Evolutionary conservation across 495 filamentous ascomycete genomes (phyloP), one percentile per base, ranked within the genome.

Genomic region (Hypoxylon perforatum): DNA sequence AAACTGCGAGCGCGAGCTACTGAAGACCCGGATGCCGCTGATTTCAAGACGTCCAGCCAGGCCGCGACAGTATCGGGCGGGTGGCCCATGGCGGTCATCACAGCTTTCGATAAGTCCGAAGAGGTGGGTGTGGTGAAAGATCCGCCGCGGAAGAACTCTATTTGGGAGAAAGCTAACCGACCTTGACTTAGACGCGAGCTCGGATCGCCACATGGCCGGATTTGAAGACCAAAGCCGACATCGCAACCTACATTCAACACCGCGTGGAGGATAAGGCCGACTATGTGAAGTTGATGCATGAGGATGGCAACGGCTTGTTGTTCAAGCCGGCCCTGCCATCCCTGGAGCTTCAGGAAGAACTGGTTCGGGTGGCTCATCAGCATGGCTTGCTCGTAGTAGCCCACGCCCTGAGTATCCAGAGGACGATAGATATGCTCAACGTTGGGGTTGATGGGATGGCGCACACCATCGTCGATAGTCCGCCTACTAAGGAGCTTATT

Each of bases 201-300:
- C 12, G 3, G 28, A 39, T 57, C 41, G 38, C 44, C 11, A 23
- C 25, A 14, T 60, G 47, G 59, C 56, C 53, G 14, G 30, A 65
- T 23, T 39, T 61, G 14, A 38, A 51, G 28, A 58, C 2, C 25
- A 39, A 23, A 23, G 61, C 44, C 10, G 61, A 65, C n/a, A 39
- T 58, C 3, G 54, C 55, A 0, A 30, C 41, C 6, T 63, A 56
- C 35, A 61, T 65, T 10, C 45, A 49, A 57, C 49, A 52, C n/a
- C 57, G 57, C n/a, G 10, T 65, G 22, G 30, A 30, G 0, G 61
- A 61, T 22, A 69, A 69, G n/a, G 66, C 39, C 6, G 61, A 65
- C 42, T 69, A 61, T 25, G 52, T 66, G 17, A 70, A 66, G n/a
- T 5, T 66, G 36, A 57, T 70, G 38, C 57, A 70, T 21, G 67